phyloP scores from a whole-genome alignment of 208 protist species.

The Acanthamoeba triangularis region DNA sequence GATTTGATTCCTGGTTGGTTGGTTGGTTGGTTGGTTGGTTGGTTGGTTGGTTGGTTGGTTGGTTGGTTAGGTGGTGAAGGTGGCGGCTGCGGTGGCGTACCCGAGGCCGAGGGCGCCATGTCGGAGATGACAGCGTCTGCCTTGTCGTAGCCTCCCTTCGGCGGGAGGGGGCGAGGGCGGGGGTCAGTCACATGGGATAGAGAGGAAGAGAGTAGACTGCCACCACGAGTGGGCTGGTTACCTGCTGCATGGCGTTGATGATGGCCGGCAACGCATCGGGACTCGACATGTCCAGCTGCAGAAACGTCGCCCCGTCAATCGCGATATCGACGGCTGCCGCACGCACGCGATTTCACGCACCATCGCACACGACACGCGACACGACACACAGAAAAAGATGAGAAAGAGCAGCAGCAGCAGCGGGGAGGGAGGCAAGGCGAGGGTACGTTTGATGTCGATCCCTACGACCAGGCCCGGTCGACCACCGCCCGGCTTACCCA shows the following conservation, averaged over 20 bases:
- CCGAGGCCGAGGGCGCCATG: neutral
- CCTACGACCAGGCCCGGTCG: neutral
- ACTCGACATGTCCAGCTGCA: neutral
- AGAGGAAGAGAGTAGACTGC: too few relatives aligned
- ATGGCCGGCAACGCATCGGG: neutral
- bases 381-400: neutral
- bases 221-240: neutral
- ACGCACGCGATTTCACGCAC: neutral
- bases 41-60: neutral
- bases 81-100: neutral
- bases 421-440: neutral
- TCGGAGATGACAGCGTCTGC: slow-evolving; percentile 24
- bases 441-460: slow-evolving; percentile 25
- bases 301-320: neutral
- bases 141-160: neutral
- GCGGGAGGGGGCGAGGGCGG: neutral
- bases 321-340: neutral
- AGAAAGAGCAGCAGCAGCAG: neutral
- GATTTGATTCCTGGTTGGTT: too few relatives aligned
- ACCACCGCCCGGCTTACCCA: neutral
- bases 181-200: too few relatives aligned
- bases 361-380: neutral
- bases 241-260: neutral
- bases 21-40: neutral
- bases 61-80: neutral